Conservation (phyloP, 179 eudicot genomes). For the Pouteria campechiana region DNA sequence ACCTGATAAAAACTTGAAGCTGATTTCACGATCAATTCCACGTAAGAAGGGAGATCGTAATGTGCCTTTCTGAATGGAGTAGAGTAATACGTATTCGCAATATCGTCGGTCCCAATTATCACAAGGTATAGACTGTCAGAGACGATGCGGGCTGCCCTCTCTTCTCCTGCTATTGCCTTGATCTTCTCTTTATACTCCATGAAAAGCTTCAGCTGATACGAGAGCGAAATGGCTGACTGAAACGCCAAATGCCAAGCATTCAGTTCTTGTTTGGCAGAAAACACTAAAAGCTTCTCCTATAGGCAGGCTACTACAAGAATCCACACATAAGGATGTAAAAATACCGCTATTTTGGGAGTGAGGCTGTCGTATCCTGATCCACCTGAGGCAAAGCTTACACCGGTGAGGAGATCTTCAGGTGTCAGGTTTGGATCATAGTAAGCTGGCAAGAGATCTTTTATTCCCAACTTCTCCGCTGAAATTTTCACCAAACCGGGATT, state of each 20-base stretch:
- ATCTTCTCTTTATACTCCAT: conserved; percentile 28
- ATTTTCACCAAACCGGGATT: background rate
- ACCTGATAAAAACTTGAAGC: conserved; percentile 41
- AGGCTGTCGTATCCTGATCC: conserved; percentile 23
- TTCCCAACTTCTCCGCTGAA: conserved; percentile 17
- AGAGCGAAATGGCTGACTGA: conserved; percentile 27
- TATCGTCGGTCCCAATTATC: conserved; percentile 40
- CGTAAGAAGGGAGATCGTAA: conserved; percentile 21
- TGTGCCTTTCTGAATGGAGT: conserved; percentile 12
- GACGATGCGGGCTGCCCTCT: conserved; percentile 14
- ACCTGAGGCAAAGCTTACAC: conserved; percentile 33
- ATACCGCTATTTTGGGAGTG: conserved; percentile 14
- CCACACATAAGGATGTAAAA: too few species aligned
- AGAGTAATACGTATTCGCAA: conserved; percentile 34
- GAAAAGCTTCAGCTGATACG: conserved; percentile 29
- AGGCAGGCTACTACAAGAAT: too few species aligned
- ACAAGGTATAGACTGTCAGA: conserved; percentile 23
- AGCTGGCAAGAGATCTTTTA: conserved; percentile 19
- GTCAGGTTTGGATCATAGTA: conserved; percentile 15
- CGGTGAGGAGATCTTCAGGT: conserved; percentile 14
- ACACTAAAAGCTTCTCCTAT: too few species aligned
- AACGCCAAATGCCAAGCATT: too few species aligned
- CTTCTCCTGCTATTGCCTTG: conserved; percentile 19
- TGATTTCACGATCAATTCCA: conserved; percentile 20
- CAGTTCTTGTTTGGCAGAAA: too few species aligned